A percentile compares a stretch with the other conserved stretches of the same genome.
Evolutionary conservation across 1,284 basidiomycete species (phyloP).

Genomic region (Sutorius eximius): DNA sequence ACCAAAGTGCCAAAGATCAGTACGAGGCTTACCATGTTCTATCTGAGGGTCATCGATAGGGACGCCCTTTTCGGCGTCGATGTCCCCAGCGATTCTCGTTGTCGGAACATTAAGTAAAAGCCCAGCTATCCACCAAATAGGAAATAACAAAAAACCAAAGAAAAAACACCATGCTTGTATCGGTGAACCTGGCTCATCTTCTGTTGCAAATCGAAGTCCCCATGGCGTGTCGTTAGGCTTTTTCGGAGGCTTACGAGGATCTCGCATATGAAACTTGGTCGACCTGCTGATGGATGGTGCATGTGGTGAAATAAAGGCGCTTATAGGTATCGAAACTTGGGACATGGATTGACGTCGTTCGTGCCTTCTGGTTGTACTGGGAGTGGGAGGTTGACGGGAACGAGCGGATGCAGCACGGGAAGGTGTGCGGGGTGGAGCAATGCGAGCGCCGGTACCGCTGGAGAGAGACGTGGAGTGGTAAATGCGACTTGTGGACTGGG

Average conservation of each 20-base stretch:
- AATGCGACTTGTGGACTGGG: constrained; percentile 32
- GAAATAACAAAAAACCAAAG: constrained; percentile 69
- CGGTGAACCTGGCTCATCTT: constrained; percentile 62
- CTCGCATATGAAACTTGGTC: constrained; percentile 71
- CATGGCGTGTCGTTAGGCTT: constrained; percentile 56
- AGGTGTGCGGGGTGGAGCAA: constrained; percentile 37
- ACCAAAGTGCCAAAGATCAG: constrained; percentile 4
- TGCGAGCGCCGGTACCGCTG: constrained; percentile 45
- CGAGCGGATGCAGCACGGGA: constrained; percentile 40
- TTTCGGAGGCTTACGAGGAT: constrained; percentile 64
- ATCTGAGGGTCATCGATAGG: constrained; percentile 75
- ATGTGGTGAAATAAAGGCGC: constrained; percentile 71
- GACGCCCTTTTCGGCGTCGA: constrained; percentile 66
- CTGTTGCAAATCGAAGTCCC: constrained; percentile 50
- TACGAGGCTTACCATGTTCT: constrained; percentile 58
- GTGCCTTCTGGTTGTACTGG: constrained; percentile 28
- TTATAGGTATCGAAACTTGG: constrained; percentile 71
- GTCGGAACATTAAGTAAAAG: constrained; percentile 54
- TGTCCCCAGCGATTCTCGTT: constrained; percentile 60
- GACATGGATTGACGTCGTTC: constrained; percentile 54
- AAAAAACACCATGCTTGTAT: constrained; percentile 76
- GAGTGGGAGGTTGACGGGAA: constrained; percentile 35
- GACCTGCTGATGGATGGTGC: constrained; percentile 63
- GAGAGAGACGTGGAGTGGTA: constrained; percentile 54
- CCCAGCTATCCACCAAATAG: constrained; percentile 75